Evolutionary conservation across 2,329 filamentous ascomycete genomes (phyloP).

Genomic region (Aspergillus versicolor): DNA sequence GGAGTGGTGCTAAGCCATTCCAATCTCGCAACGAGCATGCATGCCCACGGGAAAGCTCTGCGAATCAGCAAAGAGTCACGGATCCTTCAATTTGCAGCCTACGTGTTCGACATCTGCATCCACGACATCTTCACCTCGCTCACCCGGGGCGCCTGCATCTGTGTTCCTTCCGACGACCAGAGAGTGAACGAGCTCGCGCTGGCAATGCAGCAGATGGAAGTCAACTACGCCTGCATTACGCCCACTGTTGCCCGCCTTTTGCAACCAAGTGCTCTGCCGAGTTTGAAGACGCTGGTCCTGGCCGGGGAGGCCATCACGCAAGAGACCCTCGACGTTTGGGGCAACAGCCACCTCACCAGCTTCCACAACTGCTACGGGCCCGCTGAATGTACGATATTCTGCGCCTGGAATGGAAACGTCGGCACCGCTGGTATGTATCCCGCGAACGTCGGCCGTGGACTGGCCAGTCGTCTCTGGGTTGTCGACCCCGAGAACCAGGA

Average conservation of each 20-base stretch:
- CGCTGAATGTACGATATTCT: neutral
- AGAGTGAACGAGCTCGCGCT: no score
- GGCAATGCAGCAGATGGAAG: neutral
- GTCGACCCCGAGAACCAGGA: neutral
- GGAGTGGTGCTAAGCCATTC: no score
- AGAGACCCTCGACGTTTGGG: neutral
- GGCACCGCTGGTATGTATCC: neutral
- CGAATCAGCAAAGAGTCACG: no score
- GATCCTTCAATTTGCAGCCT: no score
- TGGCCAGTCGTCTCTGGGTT: neutral
- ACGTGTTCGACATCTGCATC: no score
- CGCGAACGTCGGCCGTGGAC: neutral
- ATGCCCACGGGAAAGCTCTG: no score
- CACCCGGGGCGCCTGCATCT: no score
- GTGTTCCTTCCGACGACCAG: no score
- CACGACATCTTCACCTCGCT: no score
- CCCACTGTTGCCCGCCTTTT: neutral
- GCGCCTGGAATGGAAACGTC: neutral
- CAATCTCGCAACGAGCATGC: no score
- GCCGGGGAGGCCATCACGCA: neutral
- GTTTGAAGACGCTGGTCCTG: neutral
- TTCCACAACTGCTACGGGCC: neutral
- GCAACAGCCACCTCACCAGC: neutral
- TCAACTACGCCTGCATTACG: neutral
- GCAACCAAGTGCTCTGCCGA: neutral